phyloP scores from a whole-genome alignment of 495 filamentous ascomycete genomes.

The Neurospora tetraspora region DNA sequence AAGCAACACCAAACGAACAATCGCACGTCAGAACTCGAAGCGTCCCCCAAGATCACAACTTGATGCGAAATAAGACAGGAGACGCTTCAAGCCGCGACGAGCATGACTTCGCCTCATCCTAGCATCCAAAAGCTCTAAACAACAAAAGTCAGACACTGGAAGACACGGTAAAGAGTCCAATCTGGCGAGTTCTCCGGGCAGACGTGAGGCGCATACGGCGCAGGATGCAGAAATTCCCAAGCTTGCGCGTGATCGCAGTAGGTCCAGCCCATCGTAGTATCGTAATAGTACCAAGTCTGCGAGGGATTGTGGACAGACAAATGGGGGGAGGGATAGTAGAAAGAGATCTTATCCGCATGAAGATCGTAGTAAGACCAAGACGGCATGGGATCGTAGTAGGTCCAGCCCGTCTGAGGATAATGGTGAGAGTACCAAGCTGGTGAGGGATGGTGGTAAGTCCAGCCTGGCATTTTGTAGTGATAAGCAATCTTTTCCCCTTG shows the following conservation, averaged over 20 bases:
- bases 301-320: neutral
- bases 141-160: neutral
- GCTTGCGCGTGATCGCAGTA: neutral
- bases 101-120: neutral
- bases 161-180: neutral
- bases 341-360: fast-evolving
- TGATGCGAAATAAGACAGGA: too few species aligned
- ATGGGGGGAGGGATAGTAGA: neutral
- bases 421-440: neutral
- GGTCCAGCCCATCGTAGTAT: neutral
- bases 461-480: neutral
- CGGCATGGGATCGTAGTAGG: neutral
- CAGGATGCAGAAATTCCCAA: neutral
- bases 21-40: neutral
- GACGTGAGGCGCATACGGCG: neutral
- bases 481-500: neutral
- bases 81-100: neutral
- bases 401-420: neutral
- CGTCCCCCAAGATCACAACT: neutral
- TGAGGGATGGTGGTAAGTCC: neutral
- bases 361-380: neutral
- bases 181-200: neutral
- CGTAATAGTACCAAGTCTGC: neutral
- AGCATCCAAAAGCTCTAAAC: neutral
- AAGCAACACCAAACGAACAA: neutral